Evolutionary conservation across 331 rosid genomes (phyloP), one percentile per base, ranked within the genome.

Genomic region (Malus hybrid): DNA sequence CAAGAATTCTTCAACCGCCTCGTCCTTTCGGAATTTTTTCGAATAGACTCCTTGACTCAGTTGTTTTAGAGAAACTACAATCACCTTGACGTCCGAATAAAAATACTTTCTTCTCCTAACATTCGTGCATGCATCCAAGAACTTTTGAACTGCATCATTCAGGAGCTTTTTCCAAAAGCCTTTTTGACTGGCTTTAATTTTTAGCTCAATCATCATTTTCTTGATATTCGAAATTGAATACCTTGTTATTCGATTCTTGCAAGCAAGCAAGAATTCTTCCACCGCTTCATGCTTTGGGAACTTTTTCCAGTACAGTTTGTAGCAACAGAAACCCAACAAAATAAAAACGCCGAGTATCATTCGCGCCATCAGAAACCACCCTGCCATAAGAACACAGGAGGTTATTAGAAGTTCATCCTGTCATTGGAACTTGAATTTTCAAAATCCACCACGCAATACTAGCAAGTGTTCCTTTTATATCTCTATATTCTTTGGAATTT

Each of bases 301-400:
- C 77, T 2, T 16, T 60, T 16, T 61, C 69, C 77, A 73, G 19
- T 73, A 60, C 28, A 39, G 4, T 73, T 73, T 73, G 42, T 73
- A 73, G 59, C 76, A 9, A 8, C 56, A 73, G 44, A 73, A 5
- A 39, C 31, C n/a, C 69, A 61, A 6, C 14, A 73, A 42, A 39
- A 73, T 39, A 27, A 4, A 0, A n/a, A n/a, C n/a, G 9, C 77
- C 77, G 10, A 73, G 44, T 3, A 27, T 42, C 76, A 60, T 73
- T 42, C 77, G 69, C 46, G 44, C 44, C 59, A 18, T 22, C 57
- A 73, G 44, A 42, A 44, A 60, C 20, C 5, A 27, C 44, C 14
- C 77, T 73, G n/a, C 57, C 69, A 73, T 39, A 60, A 24, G 59
- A 24, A 24, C 9, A 73, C 18, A 34, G 16, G 3, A 6, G 19